Evolutionary conservation across 495 filamentous ascomycete species (phyloP), one percentile per base, ranked within the genome.

Genomic region (Podospora bellae-mahoneyi): DNA sequence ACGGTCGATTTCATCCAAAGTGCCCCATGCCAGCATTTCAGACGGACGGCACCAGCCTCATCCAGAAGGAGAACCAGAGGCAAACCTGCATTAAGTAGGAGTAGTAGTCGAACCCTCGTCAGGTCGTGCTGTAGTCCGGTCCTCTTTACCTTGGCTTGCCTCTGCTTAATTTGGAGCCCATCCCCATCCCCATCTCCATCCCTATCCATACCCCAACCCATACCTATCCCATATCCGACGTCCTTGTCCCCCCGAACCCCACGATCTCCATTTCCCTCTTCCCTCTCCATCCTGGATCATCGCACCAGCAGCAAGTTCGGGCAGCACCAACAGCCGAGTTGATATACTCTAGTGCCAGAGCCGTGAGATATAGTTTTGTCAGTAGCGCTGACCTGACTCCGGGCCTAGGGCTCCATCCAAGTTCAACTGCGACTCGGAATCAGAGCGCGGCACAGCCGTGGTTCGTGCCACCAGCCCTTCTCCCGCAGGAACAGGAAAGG

Each of bases 381-480:
- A 58, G 23, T 58, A 58, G 55, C 23, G 55, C 55, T 58, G 55
- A 58, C 55, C 15, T 4, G 4, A 56, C 6, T 57, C 55, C 18
- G 60, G 39, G 66, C 48, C 61, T 10, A 60, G 44, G 26, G 39
- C 32, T 26, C 44, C 64, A 39, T 58, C 48, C 23, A 7, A 53
- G 32, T 48, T 19, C 27, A 20, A 44, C 61, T 63, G 61, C 61
- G 4, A 63, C 61, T 63, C 60, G 32, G 60, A 48, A 66, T 56
- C 67, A 54, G 34, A 53, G 68, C 70, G 71, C 74, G 73, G 68
- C 74, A 68, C 67, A 69, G 72, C 72, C 70, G 70, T 48, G 39
- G n/a, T 71, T 76, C 72, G 75, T 76, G 72, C 68, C 68, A 77
- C 74, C 62, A 74, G 69, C 65, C 60, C 60, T 56, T 59, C 28